A percentile compares a stretch with the other conserved stretches of the same genome.
Evolutionary conservation across 169 alveolate species (phyloP).

Genomic region (Plasmodium coatneyi): DNA sequence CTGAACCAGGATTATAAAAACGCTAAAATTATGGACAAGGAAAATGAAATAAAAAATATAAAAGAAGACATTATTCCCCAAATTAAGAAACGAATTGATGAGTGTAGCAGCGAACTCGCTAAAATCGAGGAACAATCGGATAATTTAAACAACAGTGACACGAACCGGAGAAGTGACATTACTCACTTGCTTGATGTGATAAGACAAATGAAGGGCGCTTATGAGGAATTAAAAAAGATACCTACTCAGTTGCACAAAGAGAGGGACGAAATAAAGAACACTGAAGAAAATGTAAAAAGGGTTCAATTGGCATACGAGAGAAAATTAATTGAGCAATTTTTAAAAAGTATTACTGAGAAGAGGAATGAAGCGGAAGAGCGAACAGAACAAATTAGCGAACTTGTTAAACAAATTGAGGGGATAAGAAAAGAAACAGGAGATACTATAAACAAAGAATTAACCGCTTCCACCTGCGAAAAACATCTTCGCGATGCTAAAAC

Average conservation of each 20-base stretch:
- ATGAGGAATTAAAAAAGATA: constrained; percentile 3
- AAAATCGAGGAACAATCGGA: background rate
- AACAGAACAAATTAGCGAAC: background rate
- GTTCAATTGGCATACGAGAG: constrained; percentile 4
- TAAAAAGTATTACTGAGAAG: background rate
- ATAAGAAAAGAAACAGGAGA: background rate
- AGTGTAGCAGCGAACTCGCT: background rate
- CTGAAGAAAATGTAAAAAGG: background rate
- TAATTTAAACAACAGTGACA: background rate
- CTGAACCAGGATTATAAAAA: constrained; percentile 4
- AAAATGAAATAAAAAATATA: background rate
- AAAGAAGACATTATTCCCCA: constrained; percentile 11
- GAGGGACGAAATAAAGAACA: background rate
- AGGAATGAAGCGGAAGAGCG: background rate
- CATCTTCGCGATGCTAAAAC: background rate
- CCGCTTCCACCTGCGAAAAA: background rate
- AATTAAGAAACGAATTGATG: background rate
- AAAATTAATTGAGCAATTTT: constrained; percentile 3
- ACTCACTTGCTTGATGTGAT: constrained; percentile 5
- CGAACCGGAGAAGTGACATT: background rate
- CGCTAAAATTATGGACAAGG: background rate
- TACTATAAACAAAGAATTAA: background rate
- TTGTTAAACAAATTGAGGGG: constrained; percentile 1
- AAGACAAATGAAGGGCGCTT: background rate
- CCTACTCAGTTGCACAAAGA: background rate